phyloP scores from a whole-genome alignment of 768 basidiomycete species.

The Amanita muscaria region DNA sequence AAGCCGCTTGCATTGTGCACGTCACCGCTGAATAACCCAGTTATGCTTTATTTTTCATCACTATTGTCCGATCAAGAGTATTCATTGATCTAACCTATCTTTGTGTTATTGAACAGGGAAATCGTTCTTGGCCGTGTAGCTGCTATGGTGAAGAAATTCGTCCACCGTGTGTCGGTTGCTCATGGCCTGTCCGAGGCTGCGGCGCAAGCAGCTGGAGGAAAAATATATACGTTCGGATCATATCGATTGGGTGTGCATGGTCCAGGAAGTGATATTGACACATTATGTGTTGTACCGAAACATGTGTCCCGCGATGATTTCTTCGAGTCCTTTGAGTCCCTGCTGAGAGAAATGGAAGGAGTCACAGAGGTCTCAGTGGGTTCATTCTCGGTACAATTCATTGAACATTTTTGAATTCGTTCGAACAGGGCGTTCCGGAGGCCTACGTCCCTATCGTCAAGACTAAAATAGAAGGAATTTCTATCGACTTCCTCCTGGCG shows the following conservation, averaged over 20 bases:
- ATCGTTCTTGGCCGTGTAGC: constrained; percentile 86
- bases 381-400: constrained; percentile 12
- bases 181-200: constrained; percentile 83
- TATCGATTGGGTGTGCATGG: constrained; percentile 97
- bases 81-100: too few species aligned
- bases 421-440: constrained; percentile 80
- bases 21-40: too few species aligned
- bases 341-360: constrained; percentile 79
- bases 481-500: constrained; percentile 92
- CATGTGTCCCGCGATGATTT: constrained; percentile 95
- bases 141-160: constrained; percentile 87
- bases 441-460: constrained; percentile 96
- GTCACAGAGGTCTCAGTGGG: constrained; percentile 85
- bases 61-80: too few species aligned
- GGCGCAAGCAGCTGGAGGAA: constrained; percentile 86
- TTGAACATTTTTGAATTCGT: constrained; percentile 3
- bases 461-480: constrained; percentile 83
- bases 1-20: neutral
- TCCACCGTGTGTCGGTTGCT: constrained; percentile 68
- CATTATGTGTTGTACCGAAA: constrained; percentile 94
- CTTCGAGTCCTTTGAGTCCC: constrained; percentile 82
- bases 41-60: too few species aligned
- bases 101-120: constrained; percentile 55
- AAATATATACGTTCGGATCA: constrained; percentile 98
- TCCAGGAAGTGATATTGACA: constrained; percentile 95